phyloP scores from a whole-genome alignment of 768 basidiomycete species.

The Crepidotus variabilis region DNA sequence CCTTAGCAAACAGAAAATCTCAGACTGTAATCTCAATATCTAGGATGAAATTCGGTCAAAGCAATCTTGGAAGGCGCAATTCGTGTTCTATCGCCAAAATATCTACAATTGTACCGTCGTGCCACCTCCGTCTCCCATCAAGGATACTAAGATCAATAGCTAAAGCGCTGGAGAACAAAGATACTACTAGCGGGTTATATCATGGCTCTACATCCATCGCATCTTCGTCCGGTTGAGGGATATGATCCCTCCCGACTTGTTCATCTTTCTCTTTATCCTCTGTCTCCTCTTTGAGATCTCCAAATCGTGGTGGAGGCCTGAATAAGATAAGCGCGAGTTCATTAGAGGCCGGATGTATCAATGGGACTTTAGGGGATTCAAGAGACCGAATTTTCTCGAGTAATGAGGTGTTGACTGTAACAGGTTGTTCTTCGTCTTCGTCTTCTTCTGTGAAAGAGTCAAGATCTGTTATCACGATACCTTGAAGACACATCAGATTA shows the following conservation, averaged over 20 bases:
- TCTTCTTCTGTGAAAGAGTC: constrained; percentile 46
- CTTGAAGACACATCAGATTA: constrained; percentile 26
- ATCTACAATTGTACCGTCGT: too few relatives aligned
- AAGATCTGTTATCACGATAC: constrained; percentile 62
- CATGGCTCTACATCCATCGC: constrained; percentile 51
- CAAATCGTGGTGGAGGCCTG: constrained; percentile 32
- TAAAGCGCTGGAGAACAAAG: too few relatives aligned
- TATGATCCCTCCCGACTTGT: constrained; percentile 9
- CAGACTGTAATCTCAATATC: too few relatives aligned
- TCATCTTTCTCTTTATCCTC: constrained; percentile 12
- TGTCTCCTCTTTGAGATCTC: constrained; percentile 12
- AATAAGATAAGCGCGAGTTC: constrained; percentile 56
- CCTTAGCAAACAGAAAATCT: too few relatives aligned
- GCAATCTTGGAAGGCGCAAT: too few relatives aligned
- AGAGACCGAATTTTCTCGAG: constrained; percentile 41
- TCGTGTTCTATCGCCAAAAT: too few relatives aligned
- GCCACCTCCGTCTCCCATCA: too few relatives aligned
- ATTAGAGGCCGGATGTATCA: constrained; percentile 9
- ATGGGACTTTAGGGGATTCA: constrained; percentile 8
- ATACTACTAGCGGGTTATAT: too few relatives aligned
- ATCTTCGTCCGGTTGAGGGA: constrained; percentile 28
- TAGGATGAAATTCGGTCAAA: too few relatives aligned
- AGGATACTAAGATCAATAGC: too few relatives aligned
- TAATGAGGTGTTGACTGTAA: constrained; percentile 41
- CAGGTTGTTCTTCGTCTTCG: constrained; percentile 25